A percentile compares a stretch with the other conserved stretches of the same genome.
Evolutionary conservation across 2,329 filamentous ascomycete genomes (phyloP).

Genomic region (Cordyceps militaris): DNA sequence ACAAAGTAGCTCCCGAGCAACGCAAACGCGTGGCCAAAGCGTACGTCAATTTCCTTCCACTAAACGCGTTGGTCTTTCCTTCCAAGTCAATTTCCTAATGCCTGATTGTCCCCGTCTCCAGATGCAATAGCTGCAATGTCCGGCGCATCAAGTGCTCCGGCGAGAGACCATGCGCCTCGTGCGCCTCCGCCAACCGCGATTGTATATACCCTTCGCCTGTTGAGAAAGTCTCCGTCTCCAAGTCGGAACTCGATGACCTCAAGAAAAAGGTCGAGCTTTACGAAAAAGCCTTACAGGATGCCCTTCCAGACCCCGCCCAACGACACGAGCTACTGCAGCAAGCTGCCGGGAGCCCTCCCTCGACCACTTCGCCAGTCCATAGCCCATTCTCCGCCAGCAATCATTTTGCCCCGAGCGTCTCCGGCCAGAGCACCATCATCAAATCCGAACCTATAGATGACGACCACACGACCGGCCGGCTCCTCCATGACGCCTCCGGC

Average conservation of each 20-base stretch:
- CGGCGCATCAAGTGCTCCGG: constrained; percentile 47
- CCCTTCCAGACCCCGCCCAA: constrained; percentile 28
- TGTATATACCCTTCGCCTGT: constrained; percentile 40
- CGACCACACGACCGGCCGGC: constrained; percentile 28
- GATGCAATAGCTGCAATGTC: constrained; percentile 47
- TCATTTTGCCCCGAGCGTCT: constrained; percentile 3
- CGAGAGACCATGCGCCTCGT: constrained; percentile 41
- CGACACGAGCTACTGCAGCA: constrained; percentile 28
- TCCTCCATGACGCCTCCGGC: constrained; percentile 38
- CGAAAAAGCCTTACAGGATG: constrained; percentile 32
- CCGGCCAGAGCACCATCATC: constrained; percentile 13
- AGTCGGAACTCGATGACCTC: constrained; percentile 35
- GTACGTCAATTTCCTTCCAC: constrained; percentile 28
- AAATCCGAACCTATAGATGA: constrained; percentile 13
- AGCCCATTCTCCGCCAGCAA: constrained; percentile 13
- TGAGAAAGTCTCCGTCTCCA: constrained; percentile 37
- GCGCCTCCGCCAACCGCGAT: constrained; percentile 34
- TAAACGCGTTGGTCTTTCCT: neutral
- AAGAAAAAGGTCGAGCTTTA: constrained; percentile 32
- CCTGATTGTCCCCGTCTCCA: constrained; percentile 18
- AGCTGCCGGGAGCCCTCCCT: constrained; percentile 17
- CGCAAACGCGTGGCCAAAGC: constrained; percentile 43
- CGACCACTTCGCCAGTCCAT: constrained; percentile 19
- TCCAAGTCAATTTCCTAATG: neutral
- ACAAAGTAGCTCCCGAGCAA: constrained; percentile 39